A percentile compares a stretch with the other conserved stretches of the same genome.
Evolutionary conservation across 1,284 basidiomycete species (phyloP).

Genomic region (Leccinum variabile): DNA sequence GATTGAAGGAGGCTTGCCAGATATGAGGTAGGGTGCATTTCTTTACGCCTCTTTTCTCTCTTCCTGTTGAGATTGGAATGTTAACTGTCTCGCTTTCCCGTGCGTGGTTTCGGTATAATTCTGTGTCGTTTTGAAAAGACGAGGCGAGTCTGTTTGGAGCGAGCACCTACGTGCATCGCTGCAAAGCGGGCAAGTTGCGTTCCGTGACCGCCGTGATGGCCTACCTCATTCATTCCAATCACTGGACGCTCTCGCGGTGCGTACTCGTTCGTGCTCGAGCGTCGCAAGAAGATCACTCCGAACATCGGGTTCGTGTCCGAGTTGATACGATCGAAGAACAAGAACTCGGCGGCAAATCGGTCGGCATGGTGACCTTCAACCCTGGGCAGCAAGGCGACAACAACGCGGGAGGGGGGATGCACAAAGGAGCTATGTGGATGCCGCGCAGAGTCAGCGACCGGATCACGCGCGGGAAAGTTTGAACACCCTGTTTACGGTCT

Average conservation of each 20-base stretch:
- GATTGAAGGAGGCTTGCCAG: conserved; percentile 82
- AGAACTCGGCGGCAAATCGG: conserved; percentile 80
- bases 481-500: conserved; percentile 37
- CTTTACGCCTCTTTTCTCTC: conserved; percentile 2
- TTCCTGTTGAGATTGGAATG: conserved; percentile 5
- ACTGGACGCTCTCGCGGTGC: conserved; percentile 90
- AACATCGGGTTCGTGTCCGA: conserved; percentile 98
- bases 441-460: conserved; percentile 48
- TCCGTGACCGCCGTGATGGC: conserved; percentile 76
- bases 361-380: conserved; percentile 60
- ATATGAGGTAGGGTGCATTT: conserved; percentile 67
- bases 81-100: conserved; percentile 1
- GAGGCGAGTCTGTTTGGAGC: conserved; percentile 87
- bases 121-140: conserved; percentile 50
- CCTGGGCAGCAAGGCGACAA: conserved; percentile 22
- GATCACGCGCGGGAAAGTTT: conserved; percentile 73
- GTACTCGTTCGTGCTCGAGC: conserved; percentile 88
- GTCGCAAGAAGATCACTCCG: conserved; percentile 91
- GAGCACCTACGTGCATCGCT: conserved; percentile 88
- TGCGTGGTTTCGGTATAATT: background rate
- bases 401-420: conserved; percentile 18
- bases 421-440: conserved; percentile 40
- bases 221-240: conserved; percentile 94
- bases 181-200: conserved; percentile 94
- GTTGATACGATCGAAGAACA: conserved; percentile 93